Base-by-base conservation (phyloP, 1,139 yeast genomes). In the Saccharomyces hybrid region DNA sequence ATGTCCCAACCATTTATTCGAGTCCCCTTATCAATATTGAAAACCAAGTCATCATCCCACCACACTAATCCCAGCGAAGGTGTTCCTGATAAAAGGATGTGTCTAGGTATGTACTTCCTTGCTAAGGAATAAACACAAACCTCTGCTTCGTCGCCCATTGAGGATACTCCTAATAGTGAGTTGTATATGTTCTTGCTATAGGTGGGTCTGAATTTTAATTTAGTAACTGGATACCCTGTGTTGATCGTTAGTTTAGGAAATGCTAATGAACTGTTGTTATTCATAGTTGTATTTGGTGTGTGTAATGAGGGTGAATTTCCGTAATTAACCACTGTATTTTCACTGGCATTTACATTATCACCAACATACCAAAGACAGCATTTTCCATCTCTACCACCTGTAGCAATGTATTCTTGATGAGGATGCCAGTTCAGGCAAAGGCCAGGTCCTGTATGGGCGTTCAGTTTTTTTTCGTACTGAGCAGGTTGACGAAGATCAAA, bases 371-470 rank as follows among this genome's bases (percentile, higher is more conserved):
- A 69, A n/a, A 68, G 55, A 46, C 68, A 66, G 42, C 70, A 64
- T 54, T 69, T 69, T 11, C 73, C 88, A 70, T 93, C 99, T 62
- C 97, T 77, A 9, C 99, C 99, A 19, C 98, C 98, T 11, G 97
- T 88, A 1, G 86, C 84, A 16, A 93, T 81, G 63, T 84, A 88
- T 60, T 90, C 96, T 46, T 79, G 72, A 50, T 83, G 86, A 0
- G 96, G 95, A 65, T 91, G 97, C 82, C 96, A 90, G 65, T 88
- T 90, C 8, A 93, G 71, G 1, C 96, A 82, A 23, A 91, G 75
- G 0, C 96, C 98, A 1, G 96, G 95, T 0, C 96, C 96, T 1
- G 93, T 81, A 68, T 93, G 99, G 2, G 96, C 95, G 63, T 86
- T 88, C 70, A 95, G 79, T 57, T 86, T 83, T 51, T 83, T 75